A percentile compares a stretch with the other conserved stretches of the same genome.
Evolutionary conservation across 169 alveolate species (phyloP).

Genomic region (Sarcocystis neurona): DNA sequence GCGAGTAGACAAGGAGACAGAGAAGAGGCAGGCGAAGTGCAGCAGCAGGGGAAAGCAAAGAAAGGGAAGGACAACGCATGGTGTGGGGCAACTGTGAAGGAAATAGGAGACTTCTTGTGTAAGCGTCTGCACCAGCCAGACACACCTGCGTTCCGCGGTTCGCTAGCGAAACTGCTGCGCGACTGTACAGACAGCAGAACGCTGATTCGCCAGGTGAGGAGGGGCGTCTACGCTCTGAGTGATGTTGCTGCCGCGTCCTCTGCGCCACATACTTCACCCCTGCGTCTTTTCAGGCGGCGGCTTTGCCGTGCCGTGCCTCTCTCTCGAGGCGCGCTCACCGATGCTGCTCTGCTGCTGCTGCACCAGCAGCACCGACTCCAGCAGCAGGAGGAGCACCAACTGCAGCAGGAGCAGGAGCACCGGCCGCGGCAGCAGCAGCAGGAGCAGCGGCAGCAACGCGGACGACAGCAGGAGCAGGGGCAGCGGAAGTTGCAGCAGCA

Average conservation of each 20-base stretch:
- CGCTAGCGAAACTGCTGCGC: not conserved
- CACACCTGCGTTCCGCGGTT: not conserved
- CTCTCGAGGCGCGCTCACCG: too few relatives aligned
- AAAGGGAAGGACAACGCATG: not conserved
- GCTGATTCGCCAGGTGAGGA: not conserved
- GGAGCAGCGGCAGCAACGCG: too few relatives aligned
- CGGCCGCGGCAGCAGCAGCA: too few relatives aligned
- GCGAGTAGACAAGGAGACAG: not conserved
- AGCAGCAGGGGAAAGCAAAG: not conserved
- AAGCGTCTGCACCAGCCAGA: slow-evolving; percentile 14
- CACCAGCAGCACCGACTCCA: too few relatives aligned
- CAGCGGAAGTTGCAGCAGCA: too few relatives aligned
- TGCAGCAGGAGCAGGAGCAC: too few relatives aligned
- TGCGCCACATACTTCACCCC: not conserved
- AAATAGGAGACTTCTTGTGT: slow-evolving; percentile 21
- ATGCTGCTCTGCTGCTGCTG: too few relatives aligned
- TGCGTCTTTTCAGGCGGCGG: not conserved
- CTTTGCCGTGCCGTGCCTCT: too few relatives aligned
- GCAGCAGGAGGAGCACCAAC: too few relatives aligned
- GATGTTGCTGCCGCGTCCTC: not conserved
- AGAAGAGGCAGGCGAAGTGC: not conserved
- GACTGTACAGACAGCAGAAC: slow-evolving; percentile 2
- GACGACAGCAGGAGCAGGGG: too few relatives aligned
- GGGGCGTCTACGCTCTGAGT: slow-evolving; percentile 15
- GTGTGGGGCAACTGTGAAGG: slow-evolving; percentile 24